A percentile compares a stretch with the other conserved stretches of the same genome.
Evolutionary conservation across 768 basidiomycete genomes (phyloP).

Genomic region (Mycena rosella): DNA sequence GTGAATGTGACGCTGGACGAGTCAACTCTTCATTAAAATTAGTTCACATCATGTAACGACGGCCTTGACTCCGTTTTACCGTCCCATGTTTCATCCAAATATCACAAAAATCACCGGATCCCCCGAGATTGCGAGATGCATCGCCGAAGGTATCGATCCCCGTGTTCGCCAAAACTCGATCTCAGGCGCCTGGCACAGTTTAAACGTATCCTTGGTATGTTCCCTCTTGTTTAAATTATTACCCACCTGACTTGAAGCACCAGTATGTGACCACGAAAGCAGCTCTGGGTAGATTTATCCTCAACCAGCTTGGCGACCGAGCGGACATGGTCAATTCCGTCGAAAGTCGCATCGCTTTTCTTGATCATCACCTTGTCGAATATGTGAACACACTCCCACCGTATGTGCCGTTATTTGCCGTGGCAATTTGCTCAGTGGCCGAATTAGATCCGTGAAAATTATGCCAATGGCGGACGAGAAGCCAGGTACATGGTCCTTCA

Average conservation of each 20-base stretch:
- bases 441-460: slow-evolving; percentile 31
- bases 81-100: slow-evolving; percentile 1
- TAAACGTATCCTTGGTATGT: slow-evolving; percentile 26
- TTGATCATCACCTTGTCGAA: slow-evolving; percentile 36
- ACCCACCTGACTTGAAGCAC: neutral
- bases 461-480: slow-evolving; percentile 2
- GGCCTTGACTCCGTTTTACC: neutral
- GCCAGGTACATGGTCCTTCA: slow-evolving; percentile 19
- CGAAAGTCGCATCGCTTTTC: slow-evolving; percentile 21
- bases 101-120: neutral
- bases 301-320: slow-evolving; percentile 29
- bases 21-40: neutral
- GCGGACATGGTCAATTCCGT: slow-evolving; percentile 31
- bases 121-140: neutral
- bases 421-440: neutral
- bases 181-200: slow-evolving; percentile 27
- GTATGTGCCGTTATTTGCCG: neutral
- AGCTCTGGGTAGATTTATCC: neutral
- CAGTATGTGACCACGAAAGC: slow-evolving; percentile 33
- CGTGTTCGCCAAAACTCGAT: slow-evolving; percentile 11
- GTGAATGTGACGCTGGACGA: neutral
- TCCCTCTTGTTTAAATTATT: neutral
- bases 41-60: neutral
- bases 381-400: slow-evolving; percentile 33
- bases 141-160: slow-evolving; percentile 13